Conservation (phyloP, 768 basidiomycete species). For the Kwoniella bestiolae region DNA sequence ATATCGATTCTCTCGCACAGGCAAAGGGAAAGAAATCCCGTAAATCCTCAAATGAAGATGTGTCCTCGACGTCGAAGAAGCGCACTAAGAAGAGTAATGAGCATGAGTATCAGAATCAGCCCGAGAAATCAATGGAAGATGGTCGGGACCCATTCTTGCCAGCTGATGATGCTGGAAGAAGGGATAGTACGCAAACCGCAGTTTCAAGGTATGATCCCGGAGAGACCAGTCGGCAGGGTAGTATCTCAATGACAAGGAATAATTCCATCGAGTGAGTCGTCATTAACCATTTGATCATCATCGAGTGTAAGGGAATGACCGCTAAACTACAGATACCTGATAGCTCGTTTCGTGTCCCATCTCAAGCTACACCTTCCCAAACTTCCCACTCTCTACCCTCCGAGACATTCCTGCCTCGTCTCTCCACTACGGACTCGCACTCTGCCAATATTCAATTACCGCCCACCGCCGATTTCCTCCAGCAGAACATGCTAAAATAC, state of each 20-base stretch:
- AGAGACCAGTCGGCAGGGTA: constrained; percentile 14
- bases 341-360: not conserved
- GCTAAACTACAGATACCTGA: no score
- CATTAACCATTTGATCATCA: not conserved
- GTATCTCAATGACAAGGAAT: constrained; percentile 6
- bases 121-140: not conserved
- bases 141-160: not conserved
- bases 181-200: not conserved
- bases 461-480: not conserved
- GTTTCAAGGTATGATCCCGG: constrained; percentile 9
- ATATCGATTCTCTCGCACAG: constrained; percentile 40
- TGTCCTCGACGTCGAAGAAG: not conserved
- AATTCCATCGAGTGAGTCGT: constrained; percentile 14
- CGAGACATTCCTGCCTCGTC: not conserved
- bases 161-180: not conserved
- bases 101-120: not conserved
- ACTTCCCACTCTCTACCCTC: not conserved
- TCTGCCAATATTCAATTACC: not conserved
- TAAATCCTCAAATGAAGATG: constrained; percentile 13
- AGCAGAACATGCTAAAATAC: constrained; percentile 47
- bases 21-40: constrained; percentile 26
- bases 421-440: no score
- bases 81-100: not conserved
- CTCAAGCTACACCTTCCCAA: not conserved
- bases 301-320: no score